phyloP scores from a whole-genome alignment of 352 stramenopile genomes.

The Aphanomyces stellatus region DNA sequence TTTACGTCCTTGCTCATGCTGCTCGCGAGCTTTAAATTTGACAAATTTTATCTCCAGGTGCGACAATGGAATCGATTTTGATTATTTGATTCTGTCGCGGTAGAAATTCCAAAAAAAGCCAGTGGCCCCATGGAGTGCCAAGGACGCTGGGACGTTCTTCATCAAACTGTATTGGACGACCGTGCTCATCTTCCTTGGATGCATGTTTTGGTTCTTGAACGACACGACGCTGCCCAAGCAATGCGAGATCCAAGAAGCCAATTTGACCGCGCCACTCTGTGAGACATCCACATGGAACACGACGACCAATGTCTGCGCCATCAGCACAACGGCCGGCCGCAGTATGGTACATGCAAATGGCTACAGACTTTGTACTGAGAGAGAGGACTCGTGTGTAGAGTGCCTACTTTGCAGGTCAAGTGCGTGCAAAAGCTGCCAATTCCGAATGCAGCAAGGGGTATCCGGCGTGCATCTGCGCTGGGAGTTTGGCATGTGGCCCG shows the following conservation, averaged over 20 bases:
- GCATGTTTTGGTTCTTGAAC: constrained; percentile 53
- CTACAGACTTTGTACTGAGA: too few relatives aligned
- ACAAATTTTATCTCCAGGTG: constrained; percentile 63
- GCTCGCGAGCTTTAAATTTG: constrained; percentile 74
- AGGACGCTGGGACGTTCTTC: constrained; percentile 73
- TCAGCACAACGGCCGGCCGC: constrained; percentile 23
- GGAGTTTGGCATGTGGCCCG: constrained; percentile 43
- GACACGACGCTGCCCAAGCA: constrained; percentile 42
- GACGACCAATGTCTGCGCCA: constrained; percentile 26
- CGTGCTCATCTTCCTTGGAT: constrained; percentile 45
- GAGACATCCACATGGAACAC: constrained; percentile 26
- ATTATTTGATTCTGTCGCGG: background rate
- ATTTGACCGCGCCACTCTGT: constrained; percentile 25
- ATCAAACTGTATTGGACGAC: constrained; percentile 84
- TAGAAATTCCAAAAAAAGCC: constrained; percentile 69
- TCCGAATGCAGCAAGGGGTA: constrained; percentile 35
- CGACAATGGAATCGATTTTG: background rate
- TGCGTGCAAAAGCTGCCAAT: background rate
- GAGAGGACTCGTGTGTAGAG: constrained; percentile 17
- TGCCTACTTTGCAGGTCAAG: constrained; percentile 34
- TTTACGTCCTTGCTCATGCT: constrained; percentile 48
- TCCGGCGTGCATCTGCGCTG: constrained; percentile 42
- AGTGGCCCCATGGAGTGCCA: constrained; percentile 55
- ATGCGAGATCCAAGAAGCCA: constrained; percentile 39
- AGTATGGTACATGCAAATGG: background rate